A percentile compares a stretch with the other conserved stretches of the same genome.
Conservation (phyloP, 768 basidiomycete genomes). For the Hydnum rufescens region DNA sequence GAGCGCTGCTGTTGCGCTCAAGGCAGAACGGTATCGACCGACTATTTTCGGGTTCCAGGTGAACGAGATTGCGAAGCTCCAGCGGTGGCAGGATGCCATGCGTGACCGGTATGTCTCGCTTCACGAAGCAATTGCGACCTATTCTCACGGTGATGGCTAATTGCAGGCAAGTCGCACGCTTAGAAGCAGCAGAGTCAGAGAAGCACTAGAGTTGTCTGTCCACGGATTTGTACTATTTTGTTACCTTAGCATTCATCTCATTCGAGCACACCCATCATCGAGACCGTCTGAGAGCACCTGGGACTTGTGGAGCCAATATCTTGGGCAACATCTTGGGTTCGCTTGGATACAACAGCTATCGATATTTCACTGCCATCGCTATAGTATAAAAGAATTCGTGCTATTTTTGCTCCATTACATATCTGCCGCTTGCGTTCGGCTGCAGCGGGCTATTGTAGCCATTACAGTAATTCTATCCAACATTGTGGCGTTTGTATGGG, state of each 20-base stretch:
- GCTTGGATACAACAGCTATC: too few relatives aligned
- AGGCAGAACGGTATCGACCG: constrained; percentile 82
- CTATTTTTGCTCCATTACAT: too few relatives aligned
- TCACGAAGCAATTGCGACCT: neutral
- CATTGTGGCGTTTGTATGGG: too few relatives aligned
- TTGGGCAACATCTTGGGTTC: too few relatives aligned
- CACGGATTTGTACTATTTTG: neutral
- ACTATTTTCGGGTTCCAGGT: constrained; percentile 95
- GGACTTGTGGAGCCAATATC: too few relatives aligned
- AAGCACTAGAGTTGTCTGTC: neutral
- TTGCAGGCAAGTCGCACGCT: neutral
- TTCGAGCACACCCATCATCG: too few relatives aligned
- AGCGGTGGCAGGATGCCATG: constrained; percentile 90
- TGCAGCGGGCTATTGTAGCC: too few relatives aligned
- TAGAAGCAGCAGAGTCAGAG: constrained; percentile 4
- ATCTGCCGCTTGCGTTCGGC: too few relatives aligned
- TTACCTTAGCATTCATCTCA: neutral
- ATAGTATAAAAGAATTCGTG: too few relatives aligned
- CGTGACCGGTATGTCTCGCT: constrained; percentile 53
- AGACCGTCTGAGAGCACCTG: too few relatives aligned
- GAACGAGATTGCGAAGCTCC: constrained; percentile 79
- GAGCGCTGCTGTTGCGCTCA: constrained; percentile 60
- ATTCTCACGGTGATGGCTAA: neutral
- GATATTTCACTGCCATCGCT: too few relatives aligned
- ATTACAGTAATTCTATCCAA: too few relatives aligned